Conservation (phyloP, 1,284 basidiomycete genomes). For the Schizophyllum commune region DNA sequence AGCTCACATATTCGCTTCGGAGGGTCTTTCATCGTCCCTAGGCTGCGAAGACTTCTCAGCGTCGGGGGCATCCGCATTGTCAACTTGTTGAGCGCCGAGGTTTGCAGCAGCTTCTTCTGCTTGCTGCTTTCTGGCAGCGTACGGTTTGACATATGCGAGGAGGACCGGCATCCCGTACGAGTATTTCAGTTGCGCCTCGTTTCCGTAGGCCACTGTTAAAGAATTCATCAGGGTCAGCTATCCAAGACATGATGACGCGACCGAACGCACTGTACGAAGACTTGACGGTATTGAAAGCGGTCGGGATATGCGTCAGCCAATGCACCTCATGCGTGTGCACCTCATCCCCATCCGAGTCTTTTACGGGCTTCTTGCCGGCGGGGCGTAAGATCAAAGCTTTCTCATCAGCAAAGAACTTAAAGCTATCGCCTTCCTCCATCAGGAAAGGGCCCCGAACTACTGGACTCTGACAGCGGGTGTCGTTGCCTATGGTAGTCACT, state of each 20-base stretch:
- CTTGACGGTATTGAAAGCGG: slow-evolving; percentile 1
- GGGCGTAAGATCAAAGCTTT: background rate
- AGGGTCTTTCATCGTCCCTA: too few species aligned
- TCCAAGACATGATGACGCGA: background rate
- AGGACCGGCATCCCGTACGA: background rate
- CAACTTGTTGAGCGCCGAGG: too few species aligned
- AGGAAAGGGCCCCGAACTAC: too few species aligned
- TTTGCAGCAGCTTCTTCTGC: too few species aligned
- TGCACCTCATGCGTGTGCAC: slow-evolving; percentile 9
- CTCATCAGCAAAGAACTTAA: background rate
- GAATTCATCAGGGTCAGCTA: background rate
- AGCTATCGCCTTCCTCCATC: too few species aligned
- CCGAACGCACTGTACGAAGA: background rate
- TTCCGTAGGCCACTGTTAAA: background rate
- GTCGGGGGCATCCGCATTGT: too few species aligned
- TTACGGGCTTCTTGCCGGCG: background rate
- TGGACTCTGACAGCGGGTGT: too few species aligned
- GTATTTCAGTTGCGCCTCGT: background rate
- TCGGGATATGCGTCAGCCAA: slow-evolving; percentile 9
- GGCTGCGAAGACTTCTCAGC: too few species aligned
- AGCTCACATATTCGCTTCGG: too few species aligned
- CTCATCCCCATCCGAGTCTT: background rate
- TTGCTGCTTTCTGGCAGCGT: too few species aligned
- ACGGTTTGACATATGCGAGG: background rate
- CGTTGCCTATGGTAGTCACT: too few species aligned